Percentiles rank a stretch among this genome's conserved stretches.
Evolutionary conservation across 2,329 filamentous ascomycete species (phyloP).

Genomic region (Leptosphaerulina australis): DNA sequence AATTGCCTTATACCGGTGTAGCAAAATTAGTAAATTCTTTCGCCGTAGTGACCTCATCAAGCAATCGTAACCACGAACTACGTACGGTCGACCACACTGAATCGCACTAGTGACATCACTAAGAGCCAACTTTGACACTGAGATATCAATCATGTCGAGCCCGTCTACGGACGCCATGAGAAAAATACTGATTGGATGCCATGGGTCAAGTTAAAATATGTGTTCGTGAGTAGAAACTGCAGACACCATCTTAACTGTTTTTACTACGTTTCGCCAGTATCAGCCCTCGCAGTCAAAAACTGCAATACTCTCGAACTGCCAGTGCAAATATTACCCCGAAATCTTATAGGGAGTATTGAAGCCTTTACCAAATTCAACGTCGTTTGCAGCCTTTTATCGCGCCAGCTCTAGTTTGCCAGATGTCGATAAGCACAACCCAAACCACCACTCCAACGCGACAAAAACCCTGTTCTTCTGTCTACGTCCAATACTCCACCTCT

Average conservation of each 20-base stretch:
- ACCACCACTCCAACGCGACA: neutral
- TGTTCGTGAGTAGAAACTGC: too few relatives aligned
- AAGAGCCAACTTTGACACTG: neutral
- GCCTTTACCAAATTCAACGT: too few relatives aligned
- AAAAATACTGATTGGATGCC: neutral
- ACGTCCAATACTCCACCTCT: neutral
- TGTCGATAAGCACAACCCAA: neutral
- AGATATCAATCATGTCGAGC: neutral
- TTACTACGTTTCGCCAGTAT: too few relatives aligned
- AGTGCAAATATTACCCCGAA: too few relatives aligned
- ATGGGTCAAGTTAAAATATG: neutral
- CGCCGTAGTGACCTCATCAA: too few relatives aligned
- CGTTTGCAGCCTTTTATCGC: neutral
- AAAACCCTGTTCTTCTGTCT: neutral
- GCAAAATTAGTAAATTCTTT: too few relatives aligned
- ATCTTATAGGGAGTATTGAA: too few relatives aligned
- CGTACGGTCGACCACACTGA: too few relatives aligned
- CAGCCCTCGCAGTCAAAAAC: neutral
- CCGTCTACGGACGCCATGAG: neutral
- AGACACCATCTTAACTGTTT: too few relatives aligned
- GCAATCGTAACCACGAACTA: too few relatives aligned
- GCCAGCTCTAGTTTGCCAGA: neutral
- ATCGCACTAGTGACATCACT: constrained; percentile 6
- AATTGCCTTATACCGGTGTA: too few relatives aligned
- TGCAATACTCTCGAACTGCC: neutral